Evolutionary conservation across 768 basidiomycete species (phyloP).

Genomic region (Tephrocybe sp.): DNA sequence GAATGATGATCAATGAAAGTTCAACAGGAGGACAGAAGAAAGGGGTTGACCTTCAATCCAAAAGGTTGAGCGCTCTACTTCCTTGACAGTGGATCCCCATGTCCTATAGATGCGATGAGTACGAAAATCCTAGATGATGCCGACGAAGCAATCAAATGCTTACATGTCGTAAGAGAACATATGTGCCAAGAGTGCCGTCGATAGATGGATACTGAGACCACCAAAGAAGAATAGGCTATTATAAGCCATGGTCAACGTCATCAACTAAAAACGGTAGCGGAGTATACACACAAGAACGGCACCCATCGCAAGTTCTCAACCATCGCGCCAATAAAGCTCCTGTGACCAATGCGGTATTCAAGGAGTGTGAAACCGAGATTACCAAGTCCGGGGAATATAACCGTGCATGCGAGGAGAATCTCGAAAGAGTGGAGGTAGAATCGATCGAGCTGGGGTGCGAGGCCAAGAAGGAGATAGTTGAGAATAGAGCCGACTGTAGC

Average conservation of each 20-base stretch:
- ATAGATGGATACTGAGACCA: conserved; percentile 71
- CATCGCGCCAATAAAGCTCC: conserved; percentile 46
- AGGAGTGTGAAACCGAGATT: conserved; percentile 73
- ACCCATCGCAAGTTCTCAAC: conserved; percentile 64
- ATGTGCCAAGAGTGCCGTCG: conserved; percentile 65
- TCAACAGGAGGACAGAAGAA: not conserved
- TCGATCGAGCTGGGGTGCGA: conserved; percentile 62
- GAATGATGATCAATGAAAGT: not conserved
- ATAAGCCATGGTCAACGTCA: not conserved
- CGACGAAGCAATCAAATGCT: conserved; percentile 14
- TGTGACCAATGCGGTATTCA: conserved; percentile 73
- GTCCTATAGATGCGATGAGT: conserved; percentile 33
- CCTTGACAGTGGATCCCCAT: conserved; percentile 66
- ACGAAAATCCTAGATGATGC: too few relatives aligned
- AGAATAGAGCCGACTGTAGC: conserved; percentile 63
- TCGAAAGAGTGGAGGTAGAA: conserved; percentile 84
- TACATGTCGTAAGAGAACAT: conserved; percentile 64
- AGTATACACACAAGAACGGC: conserved; percentile 66
- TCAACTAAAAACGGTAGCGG: not conserved
- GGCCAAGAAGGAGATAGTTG: conserved; percentile 77
- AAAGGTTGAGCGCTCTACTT: conserved; percentile 86
- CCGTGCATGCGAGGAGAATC: conserved; percentile 72
- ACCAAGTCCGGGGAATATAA: conserved; percentile 78
- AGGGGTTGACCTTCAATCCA: conserved; percentile 63
- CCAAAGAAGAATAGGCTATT: conserved; percentile 74